Conservation (phyloP, 345 rosid genomes). For the Hirschfeldia incana region DNA sequence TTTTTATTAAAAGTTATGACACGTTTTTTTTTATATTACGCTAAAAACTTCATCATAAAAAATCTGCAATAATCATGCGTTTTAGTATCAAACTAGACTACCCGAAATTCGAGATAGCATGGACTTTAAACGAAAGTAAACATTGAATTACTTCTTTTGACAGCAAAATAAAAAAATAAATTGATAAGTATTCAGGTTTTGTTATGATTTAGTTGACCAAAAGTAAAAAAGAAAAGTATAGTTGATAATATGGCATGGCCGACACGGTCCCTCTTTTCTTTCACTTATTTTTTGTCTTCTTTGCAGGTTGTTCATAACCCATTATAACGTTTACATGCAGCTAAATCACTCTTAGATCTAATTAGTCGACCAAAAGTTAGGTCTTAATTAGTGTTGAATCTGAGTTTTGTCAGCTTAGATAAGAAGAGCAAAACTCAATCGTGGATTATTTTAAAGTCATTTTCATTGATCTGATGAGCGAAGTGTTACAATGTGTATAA, state of each 20-base stretch:
- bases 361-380: too few species aligned
- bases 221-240: neutral
- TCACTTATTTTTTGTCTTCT: neutral
- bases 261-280: slow-evolving; percentile 16
- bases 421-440: neutral
- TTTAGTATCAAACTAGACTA: neutral
- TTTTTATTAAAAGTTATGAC: too few species aligned
- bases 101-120: neutral
- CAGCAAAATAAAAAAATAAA: neutral
- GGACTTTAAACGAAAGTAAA: slow-evolving; percentile 19
- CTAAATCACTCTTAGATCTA: neutral
- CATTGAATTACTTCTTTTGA: slow-evolving; percentile 5
- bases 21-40: too few species aligned
- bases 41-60: too few species aligned
- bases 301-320: slow-evolving; percentile 9
- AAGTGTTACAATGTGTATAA: neutral
- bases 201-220: slow-evolving; percentile 22
- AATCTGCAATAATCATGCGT: too few species aligned
- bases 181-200: neutral
- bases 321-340: neutral
- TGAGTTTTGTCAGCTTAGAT: neutral
- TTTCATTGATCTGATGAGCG: too few species aligned
- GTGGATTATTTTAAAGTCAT: too few species aligned
- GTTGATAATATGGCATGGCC: slow-evolving; percentile 19
- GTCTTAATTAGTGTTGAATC: neutral